phyloP scores from a whole-genome alignment of 495 filamentous ascomycete species.

The Neurospora sp. region DNA sequence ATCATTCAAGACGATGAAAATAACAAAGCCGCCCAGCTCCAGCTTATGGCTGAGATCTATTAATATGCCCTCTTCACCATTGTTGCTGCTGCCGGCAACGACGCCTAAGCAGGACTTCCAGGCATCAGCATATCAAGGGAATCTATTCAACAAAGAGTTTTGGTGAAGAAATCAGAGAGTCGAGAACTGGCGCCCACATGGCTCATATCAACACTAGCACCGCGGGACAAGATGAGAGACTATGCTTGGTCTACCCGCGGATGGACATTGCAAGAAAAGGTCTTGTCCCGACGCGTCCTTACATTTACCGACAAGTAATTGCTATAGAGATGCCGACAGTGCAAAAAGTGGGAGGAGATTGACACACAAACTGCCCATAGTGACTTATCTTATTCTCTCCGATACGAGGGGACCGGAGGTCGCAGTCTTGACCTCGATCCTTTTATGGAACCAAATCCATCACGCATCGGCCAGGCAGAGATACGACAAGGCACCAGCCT shows the following conservation, averaged over 20 bases:
- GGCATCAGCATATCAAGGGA: rapidly evolving
- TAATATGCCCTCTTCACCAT: neutral
- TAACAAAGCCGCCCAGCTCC: conserved; percentile 14
- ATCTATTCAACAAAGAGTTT: neutral
- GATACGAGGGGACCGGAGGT: neutral
- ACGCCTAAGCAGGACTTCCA: neutral
- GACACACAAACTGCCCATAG: neutral
- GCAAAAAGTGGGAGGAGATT: neutral
- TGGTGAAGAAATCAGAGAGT: neutral
- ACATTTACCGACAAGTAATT: conserved; percentile 24
- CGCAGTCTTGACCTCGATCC: neutral
- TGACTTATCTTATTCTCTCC: neutral
- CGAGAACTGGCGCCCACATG: neutral
- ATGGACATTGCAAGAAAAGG: conserved; percentile 35
- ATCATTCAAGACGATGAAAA: conserved; percentile 22
- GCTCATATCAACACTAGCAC: neutral
- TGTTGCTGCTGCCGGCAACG: neutral
- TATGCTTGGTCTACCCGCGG: conserved; percentile 24
- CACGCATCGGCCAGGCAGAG: neutral
- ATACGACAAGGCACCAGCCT: neutral
- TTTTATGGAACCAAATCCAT: neutral
- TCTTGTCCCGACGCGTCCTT: conserved; percentile 24
- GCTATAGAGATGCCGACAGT: conserved; percentile 23
- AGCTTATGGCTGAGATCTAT: conserved; percentile 13
- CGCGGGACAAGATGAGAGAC: conserved; percentile 1